Percentiles rank a stretch among this genome's conserved stretches.
Evolutionary conservation across 805 yeast genomes (phyloP).

Genomic region (Ogataea paraovalis): DNA sequence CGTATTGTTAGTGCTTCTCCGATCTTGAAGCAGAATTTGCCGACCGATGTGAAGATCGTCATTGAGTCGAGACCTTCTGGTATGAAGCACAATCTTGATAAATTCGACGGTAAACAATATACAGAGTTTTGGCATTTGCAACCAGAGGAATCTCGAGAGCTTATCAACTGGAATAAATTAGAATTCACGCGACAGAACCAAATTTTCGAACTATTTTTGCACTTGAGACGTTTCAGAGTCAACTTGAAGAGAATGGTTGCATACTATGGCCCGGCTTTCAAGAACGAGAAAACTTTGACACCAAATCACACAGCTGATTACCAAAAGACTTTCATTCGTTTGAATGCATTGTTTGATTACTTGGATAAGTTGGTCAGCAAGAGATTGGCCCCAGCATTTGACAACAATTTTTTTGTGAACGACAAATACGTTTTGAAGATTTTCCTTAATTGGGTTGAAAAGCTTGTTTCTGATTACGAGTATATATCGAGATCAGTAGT

Average conservation of each 20-base stretch:
- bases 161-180: constrained; percentile 23
- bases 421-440: constrained; percentile 24
- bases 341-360: constrained; percentile 22
- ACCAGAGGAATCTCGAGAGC: constrained; percentile 17
- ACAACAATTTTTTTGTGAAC: constrained; percentile 26
- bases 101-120: constrained; percentile 24
- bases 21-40: constrained; percentile 11
- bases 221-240: constrained; percentile 23
- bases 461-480: constrained; percentile 23
- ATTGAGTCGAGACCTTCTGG: constrained; percentile 25
- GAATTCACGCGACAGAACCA: constrained; percentile 29
- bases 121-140: constrained; percentile 28
- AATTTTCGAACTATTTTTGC: constrained; percentile 27
- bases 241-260: constrained; percentile 26
- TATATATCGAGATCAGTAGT: constrained; percentile 28
- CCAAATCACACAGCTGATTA: constrained; percentile 18
- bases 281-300: constrained; percentile 16
- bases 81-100: constrained; percentile 19
- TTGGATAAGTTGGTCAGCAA: constrained; percentile 23
- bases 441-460: constrained; percentile 24
- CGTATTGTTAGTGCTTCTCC: constrained; percentile 4
- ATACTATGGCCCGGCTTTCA: constrained; percentile 27
- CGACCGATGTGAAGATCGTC: constrained; percentile 22
- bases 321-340: constrained; percentile 27
- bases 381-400: constrained; percentile 27